Percentiles rank a stretch among this genome's conserved stretches.
Conservation (phyloP, 2,329 filamentous ascomycete species). For the Xylaria sp. region DNA sequence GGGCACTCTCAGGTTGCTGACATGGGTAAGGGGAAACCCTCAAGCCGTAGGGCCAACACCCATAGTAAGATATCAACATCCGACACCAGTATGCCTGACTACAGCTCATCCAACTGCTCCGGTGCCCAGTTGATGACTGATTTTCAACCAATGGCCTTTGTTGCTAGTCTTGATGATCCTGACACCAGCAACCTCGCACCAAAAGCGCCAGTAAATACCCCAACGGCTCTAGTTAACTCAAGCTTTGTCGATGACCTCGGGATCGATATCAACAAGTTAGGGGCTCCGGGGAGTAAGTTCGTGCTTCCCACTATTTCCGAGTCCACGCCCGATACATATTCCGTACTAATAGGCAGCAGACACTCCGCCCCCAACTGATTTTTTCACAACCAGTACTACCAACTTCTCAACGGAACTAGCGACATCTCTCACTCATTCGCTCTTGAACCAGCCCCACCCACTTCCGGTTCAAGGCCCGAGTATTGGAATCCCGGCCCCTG, state of each 20-base stretch:
- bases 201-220: constrained; percentile 57
- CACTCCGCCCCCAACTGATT: constrained; percentile 43
- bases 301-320: constrained; percentile 10
- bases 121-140: constrained; percentile 39
- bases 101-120: constrained; percentile 40
- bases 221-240: constrained; percentile 45
- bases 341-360: constrained; percentile 35
- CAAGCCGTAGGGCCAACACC: constrained; percentile 36
- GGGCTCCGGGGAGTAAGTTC: constrained; percentile 43
- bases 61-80: constrained; percentile 49
- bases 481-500: constrained; percentile 48
- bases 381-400: constrained; percentile 40
- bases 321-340: not conserved
- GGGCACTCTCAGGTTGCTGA: constrained; percentile 38
- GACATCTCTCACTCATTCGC: constrained; percentile 57
- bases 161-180: constrained; percentile 48
- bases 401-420: constrained; percentile 53
- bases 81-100: constrained; percentile 58
- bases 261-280: constrained; percentile 41
- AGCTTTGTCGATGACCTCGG: constrained; percentile 43
- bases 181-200: constrained; percentile 46
- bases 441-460: constrained; percentile 59
- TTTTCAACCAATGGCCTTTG: constrained; percentile 45
- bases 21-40: constrained; percentile 34
- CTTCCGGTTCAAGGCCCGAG: constrained; percentile 49